Base-by-base conservation (phyloP, 2,329 filamentous ascomycete species). In the Metarhizium sp. region DNA sequence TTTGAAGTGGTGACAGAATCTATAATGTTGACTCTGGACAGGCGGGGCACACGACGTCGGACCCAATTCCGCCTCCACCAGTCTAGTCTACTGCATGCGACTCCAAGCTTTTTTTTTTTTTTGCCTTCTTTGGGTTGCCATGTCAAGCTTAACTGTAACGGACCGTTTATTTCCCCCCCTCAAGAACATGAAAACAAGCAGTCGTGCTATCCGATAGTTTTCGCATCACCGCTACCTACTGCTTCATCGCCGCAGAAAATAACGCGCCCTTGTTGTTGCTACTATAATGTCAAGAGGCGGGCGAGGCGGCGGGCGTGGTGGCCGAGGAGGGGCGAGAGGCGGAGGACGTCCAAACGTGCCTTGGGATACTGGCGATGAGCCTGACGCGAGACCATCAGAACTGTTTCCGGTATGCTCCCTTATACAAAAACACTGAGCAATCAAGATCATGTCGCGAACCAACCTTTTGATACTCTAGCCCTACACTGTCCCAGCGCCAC, bases 351-450 rank as follows among this genome's bases (percentile, higher is more conserved):
- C 73, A 11, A 73, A 74, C 32, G 72, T 80, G 54, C 75, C 79
- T 0, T 82, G 79, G 76, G 75, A 76, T 48, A 73, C 69, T 18
- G 71, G 75, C 45, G 78, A 81, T 59, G 80, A 83, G 59, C 76
- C 78, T 8, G 78, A 82, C 64, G 75, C 75, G 52, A 73, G 78
- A 36, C 81, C 81, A 6, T 78, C 78, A n/a, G 80, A 84, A 60
- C 75, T 80, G 10, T 84, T 84, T 58, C 80, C 81, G 0, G 79
- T 81, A 66, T 57, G 75, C 62, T 11, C 18, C 25, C 38, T 10
- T 45, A 6, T 20, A 45, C 32, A 14, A 16, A 11, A 34, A 38
- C 20, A 14, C 43, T 48, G n/a, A 38, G 50, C 18, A 30, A 30
- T 8, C 10, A 30, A 30, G 7, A 18, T 8, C 11, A 25, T 34